A percentile compares a stretch with the other conserved stretches of the same genome.
These are phyloP conservation scores for Iberis pinnata DNA, from an alignment of 345 rosid species.

Conservation along the genomic window DNA sequence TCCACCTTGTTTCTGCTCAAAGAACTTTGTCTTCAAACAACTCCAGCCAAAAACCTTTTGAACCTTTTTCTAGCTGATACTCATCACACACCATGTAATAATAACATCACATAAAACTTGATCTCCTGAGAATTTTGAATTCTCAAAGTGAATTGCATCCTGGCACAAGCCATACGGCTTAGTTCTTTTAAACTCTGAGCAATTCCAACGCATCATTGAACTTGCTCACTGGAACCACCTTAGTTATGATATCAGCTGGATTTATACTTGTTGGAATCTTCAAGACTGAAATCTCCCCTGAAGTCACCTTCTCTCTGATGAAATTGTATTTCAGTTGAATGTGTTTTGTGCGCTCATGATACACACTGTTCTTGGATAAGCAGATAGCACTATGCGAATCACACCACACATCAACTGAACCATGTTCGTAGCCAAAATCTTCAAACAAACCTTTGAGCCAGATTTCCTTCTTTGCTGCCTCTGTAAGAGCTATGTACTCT, in stretches of 20 bases:
- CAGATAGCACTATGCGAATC: not conserved
- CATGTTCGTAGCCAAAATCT: not conserved
- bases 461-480: not conserved
- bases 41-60: no score
- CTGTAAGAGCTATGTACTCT: not conserved
- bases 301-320: not conserved
- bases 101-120: no score
- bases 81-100: no score
- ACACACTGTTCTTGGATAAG: not conserved
- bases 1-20: no score
- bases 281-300: not conserved
- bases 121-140: no score
- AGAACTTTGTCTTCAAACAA: no score
- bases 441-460: not conserved
- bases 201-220: no score
- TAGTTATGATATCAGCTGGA: not conserved
- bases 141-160: no score
- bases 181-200: no score
- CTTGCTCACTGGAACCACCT: not conserved
- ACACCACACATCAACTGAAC: not conserved
- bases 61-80: no score
- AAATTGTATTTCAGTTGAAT: not conserved
- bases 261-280: not conserved
- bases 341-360: not conserved
- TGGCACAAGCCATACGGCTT: no score